These are phyloP conservation scores for Aspergillus udagawae DNA, from an alignment of 2,329 filamentous ascomycete genomes.

Conservation along the genomic window DNA sequence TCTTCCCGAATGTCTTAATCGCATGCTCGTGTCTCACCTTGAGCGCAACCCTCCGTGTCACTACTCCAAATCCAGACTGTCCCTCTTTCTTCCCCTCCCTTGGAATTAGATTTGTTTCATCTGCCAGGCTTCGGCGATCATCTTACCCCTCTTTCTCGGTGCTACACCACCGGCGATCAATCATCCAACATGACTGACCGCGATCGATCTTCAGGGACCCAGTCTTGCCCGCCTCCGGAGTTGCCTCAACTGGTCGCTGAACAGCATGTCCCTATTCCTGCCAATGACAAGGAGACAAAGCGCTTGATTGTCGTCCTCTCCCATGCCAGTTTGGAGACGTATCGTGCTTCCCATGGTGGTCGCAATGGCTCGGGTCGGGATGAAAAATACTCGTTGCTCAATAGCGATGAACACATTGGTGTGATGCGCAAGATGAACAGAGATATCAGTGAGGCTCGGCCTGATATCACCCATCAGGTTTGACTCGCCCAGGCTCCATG, in stretches of 20 bases:
- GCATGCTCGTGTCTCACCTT: background rate
- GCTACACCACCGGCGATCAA: background rate
- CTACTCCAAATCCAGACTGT: background rate
- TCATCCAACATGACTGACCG: slow-evolving; percentile 24
- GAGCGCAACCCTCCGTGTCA: background rate
- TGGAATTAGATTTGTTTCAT: background rate
- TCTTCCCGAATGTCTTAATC: background rate
- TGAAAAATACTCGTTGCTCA: slow-evolving; percentile 95
- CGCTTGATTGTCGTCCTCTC: slow-evolving; percentile 93
- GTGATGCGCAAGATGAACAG: slow-evolving; percentile 99
- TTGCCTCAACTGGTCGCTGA: slow-evolving; percentile 91
- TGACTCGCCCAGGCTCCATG: slow-evolving; percentile 28
- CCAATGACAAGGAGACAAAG: slow-evolving; percentile 84
- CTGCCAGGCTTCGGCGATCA: slow-evolving; percentile 1
- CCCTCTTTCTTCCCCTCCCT: background rate
- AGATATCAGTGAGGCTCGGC: slow-evolving; percentile 94
- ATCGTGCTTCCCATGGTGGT: slow-evolving; percentile 78
- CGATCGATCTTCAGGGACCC: slow-evolving; percentile 61
- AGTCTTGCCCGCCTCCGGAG: slow-evolving; percentile 87
- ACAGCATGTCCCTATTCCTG: slow-evolving; percentile 78
- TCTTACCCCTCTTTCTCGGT: slow-evolving; percentile 4
- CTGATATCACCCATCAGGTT: slow-evolving; percentile 98
- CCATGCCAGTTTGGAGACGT: slow-evolving; percentile 96
- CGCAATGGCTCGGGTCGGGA: slow-evolving; percentile 64
- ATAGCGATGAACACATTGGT: slow-evolving; percentile 98